Base-by-base conservation (phyloP, 179 eudicot genomes). In the Drosera spatulata region DNA sequence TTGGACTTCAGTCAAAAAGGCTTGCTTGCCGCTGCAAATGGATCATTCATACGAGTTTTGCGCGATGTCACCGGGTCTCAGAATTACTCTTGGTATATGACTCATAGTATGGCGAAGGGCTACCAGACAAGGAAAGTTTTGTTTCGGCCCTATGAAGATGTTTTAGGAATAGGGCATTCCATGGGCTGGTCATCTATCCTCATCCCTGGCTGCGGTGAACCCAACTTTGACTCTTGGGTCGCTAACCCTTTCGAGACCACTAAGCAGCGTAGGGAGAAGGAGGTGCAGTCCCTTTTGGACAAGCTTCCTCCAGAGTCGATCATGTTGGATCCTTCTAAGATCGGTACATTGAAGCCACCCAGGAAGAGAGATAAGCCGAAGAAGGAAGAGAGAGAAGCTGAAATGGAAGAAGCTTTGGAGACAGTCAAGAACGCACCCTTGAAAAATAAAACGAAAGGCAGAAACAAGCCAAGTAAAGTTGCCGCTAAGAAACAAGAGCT, bases 271-370 rank as follows among this genome's bases (percentile, higher is more conserved):
- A 79, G 83, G 51, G 99, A 93, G 71, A 93, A 89, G 79, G 99
- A 93, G 71, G 74, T 93, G 11, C 78, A 73, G 10, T 67, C 85
- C 56, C 85, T 89, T 48, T 75, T 93, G 45, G 95, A 93, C 40
- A 93, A 93, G 63, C 95, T 93, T 11, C 99, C 96, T 0, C 95
- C 99, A 0, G 99, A 89, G 78, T 76, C 96, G 0, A 81, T 93
- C 55, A 89, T 93, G 99, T 67, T 89, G 66, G 87, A 93, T 48
- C 99, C 99, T 0, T 59, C 72, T n/a, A 82, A 78, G 74, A 84
- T 93, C 14, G 96, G 96, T 61, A 76, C 83, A 3, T 71, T 91
- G 58, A 81, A 61, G 67, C 78, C 81, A 6, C 53, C 46, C 0
- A 79, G 72, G 71, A 93, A 73, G 82, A 88, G 62, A 69, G 85